phyloP scores from a whole-genome alignment of 768 basidiomycete genomes.

The Amanita rubescens region DNA sequence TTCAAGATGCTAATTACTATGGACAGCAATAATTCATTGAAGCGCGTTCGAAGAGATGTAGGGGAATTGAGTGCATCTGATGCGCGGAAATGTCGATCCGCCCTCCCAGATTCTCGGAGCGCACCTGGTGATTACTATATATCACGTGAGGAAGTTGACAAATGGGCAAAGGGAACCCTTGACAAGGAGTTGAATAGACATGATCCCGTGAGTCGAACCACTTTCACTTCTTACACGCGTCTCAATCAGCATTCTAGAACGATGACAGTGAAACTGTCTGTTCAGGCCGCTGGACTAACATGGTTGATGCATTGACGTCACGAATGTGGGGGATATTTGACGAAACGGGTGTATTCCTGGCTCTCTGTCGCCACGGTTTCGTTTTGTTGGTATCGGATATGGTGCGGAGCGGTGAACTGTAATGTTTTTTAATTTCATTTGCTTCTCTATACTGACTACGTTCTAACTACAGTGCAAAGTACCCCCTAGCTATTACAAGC shows the following conservation, averaged over 20 bases:
- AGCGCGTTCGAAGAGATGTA: neutral
- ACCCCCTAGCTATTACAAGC: slow-evolving; percentile 12
- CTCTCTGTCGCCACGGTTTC: slow-evolving; percentile 20
- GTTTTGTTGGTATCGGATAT: slow-evolving; percentile 14
- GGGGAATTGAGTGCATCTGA: no score
- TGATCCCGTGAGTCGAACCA: neutral
- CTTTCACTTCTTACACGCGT: no score
- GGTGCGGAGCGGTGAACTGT: slow-evolving; percentile 22
- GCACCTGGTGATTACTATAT: slow-evolving; percentile 15
- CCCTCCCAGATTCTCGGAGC: slow-evolving; percentile 8
- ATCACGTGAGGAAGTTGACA: slow-evolving; percentile 14
- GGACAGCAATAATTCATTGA: slow-evolving; percentile 25
- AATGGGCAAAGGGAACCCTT: slow-evolving; percentile 12
- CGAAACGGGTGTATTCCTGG: slow-evolving; percentile 21
- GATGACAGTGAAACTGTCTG: slow-evolving; percentile 15
- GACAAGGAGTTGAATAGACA: neutral
- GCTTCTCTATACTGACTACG: no score
- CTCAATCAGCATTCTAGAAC: no score
- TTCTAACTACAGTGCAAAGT: slow-evolving; percentile 15
- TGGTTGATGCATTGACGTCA: slow-evolving; percentile 10
- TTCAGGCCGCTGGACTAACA: slow-evolving; percentile 15
- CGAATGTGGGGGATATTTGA: slow-evolving; percentile 21
- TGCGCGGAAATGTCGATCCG: no score
- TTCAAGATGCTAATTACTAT: slow-evolving; percentile 17
- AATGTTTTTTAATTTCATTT: slow-evolving; percentile 6